These are phyloP conservation scores for Biscutella auriculata DNA, from an alignment of 441 rosid genomes.

Conservation along the genomic window DNA sequence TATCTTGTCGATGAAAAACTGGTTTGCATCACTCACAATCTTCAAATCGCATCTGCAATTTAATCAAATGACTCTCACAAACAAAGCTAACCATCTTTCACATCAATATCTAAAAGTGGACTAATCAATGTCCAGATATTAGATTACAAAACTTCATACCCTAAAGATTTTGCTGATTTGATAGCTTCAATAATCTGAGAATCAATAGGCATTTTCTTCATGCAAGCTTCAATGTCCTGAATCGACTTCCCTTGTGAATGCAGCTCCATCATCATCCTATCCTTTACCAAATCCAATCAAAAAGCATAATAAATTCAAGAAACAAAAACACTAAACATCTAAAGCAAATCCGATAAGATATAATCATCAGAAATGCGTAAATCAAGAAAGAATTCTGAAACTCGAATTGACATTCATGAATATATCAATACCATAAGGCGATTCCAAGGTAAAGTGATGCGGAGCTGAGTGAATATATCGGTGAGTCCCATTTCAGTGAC, in stretches of 20 bases:
- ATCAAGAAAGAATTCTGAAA: background rate
- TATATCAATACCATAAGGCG: constrained; percentile 50
- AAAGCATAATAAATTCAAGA: background rate
- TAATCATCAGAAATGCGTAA: too few species aligned
- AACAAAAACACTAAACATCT: background rate
- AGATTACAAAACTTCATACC: constrained; percentile 25
- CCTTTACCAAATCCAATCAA: constrained; percentile 28
- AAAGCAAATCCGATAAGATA: too few species aligned
- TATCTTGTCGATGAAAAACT: constrained; percentile 67
- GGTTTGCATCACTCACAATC: constrained; percentile 76
- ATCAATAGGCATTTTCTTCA: constrained; percentile 39
- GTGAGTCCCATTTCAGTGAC: constrained; percentile 73
- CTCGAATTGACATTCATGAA: too few species aligned
- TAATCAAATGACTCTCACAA: constrained; percentile 1
- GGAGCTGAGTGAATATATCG: constrained; percentile 50
- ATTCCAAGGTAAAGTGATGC: constrained; percentile 65
- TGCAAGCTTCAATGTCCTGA: constrained; percentile 49
- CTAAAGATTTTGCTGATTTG: constrained; percentile 42
- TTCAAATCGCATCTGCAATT: constrained; percentile 62
- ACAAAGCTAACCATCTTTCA: background rate
- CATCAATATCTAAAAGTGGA: background rate
- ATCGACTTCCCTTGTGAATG: constrained; percentile 54
- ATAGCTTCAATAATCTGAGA: constrained; percentile 38
- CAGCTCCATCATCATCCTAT: constrained; percentile 83
- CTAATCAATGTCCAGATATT: background rate